Evolutionary conservation across 768 basidiomycete species (phyloP), one percentile per base, ranked within the genome.

Genomic region (Hortiboletus flavorubellus): DNA sequence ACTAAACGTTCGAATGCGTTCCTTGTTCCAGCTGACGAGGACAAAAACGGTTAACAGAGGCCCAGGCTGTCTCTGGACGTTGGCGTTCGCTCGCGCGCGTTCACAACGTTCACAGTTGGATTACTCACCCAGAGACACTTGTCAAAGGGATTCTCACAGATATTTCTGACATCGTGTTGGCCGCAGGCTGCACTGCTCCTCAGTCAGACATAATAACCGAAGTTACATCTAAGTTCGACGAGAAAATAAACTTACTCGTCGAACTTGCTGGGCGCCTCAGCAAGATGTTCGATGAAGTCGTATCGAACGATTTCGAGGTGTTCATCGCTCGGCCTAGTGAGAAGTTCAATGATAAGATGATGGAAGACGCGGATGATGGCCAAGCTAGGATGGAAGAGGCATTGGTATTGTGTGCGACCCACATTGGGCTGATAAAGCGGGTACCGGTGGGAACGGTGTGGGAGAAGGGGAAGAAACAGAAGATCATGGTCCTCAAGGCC

Each of bases 291-390:
- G 48, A 53, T 37, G 58, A 58, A 10, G 51, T 59, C 1, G 42
- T 59, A 38, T 59, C 59, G 8, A 44, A 56, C 26, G 59, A 60
- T 35, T 60, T 59, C 23, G 59, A 54, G 18, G 52, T 54, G 8
- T 51, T 60, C 40, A 15, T 51, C 2, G 39, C 47, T 21, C 14
- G 4, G 6, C 56, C 59, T 29, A 49, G 59, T 8, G 49, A 51
- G 11, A 59, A 29, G 31, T 60, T 60, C 21, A 44, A 46, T 29
- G 47, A 26, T 3, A 47, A 42, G 45, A 33, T 21, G 14, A 58
- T 59, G 56, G 59, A 50, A 43, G 55, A 56, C 6, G 15, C 41
- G 12, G 51, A 53, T 30, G 55, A n/a, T 3, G 35, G 14, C 15
- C 49, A 29, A 12, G 35, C 18, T 10, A 49, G 31, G 30, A 21